Evolutionary conservation across 768 basidiomycete species (phyloP).

Genomic region (Sistotremastrum suecicum): DNA sequence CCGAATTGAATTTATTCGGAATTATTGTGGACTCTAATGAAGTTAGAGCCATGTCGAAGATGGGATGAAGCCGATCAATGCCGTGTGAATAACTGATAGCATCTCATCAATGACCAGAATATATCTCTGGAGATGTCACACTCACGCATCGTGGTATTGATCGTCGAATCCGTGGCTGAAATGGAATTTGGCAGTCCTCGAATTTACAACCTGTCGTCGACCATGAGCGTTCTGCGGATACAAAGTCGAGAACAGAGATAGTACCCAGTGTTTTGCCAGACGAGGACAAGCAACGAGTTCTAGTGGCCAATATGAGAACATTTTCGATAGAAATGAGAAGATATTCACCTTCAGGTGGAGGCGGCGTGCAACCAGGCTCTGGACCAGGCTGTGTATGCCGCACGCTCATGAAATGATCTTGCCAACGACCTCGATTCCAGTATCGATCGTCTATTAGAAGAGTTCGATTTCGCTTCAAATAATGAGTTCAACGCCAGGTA

Average conservation of each 20-base stretch:
- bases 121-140: constrained; percentile 3
- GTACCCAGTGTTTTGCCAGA: constrained; percentile 46
- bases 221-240: neutral
- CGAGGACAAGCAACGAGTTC: constrained; percentile 65
- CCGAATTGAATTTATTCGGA: constrained; percentile 31
- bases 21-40: constrained; percentile 41
- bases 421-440: constrained; percentile 68
- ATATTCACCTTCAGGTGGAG: constrained; percentile 45
- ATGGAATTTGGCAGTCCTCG: constrained; percentile 52
- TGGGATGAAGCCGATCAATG: constrained; percentile 41
- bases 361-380: constrained; percentile 45
- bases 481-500: neutral
- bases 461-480: constrained; percentile 39
- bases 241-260: constrained; percentile 2
- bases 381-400: constrained; percentile 41
- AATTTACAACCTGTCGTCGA: constrained; percentile 37
- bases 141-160: constrained; percentile 51
- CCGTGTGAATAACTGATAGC: constrained; percentile 34
- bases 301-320: constrained; percentile 13
- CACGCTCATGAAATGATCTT: constrained; percentile 48
- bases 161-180: constrained; percentile 41
- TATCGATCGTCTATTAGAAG: constrained; percentile 57
- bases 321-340: constrained; percentile 5
- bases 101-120: neutral
- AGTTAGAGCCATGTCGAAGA: constrained; percentile 30